Conservation (phyloP, 2,329 filamentous ascomycete genomes). For the Penicillium sumatraense region DNA sequence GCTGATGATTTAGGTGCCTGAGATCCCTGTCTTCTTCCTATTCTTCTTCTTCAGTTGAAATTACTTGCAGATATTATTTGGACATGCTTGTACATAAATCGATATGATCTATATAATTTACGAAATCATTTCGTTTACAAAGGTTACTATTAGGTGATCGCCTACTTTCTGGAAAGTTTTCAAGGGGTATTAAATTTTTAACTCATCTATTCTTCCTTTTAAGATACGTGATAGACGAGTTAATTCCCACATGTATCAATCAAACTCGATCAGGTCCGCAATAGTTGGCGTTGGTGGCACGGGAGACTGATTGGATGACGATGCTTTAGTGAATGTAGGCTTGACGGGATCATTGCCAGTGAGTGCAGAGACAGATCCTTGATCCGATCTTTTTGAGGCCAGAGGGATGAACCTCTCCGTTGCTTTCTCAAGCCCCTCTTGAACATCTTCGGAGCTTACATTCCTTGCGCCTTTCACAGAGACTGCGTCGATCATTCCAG, state of each 20-base stretch:
- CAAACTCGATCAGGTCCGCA: background rate
- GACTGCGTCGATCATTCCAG: background rate
- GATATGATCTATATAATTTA: background rate
- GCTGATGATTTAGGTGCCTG: conserved; percentile 30
- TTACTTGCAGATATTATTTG: background rate
- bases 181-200: too few relatives aligned
- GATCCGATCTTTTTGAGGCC: background rate
- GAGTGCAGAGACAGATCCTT: background rate
- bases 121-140: background rate
- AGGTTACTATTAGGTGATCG: too few relatives aligned
- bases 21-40: too few relatives aligned
- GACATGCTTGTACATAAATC: background rate
- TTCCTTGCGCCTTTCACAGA: background rate
- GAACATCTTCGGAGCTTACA: background rate
- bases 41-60: background rate
- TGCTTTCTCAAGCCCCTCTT: background rate
- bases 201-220: too few relatives aligned
- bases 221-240: too few relatives aligned
- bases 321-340: background rate
- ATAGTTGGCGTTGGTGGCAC: background rate
- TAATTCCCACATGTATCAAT: too few relatives aligned
- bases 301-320: background rate
- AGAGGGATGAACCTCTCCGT: background rate
- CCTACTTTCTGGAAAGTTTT: too few relatives aligned
- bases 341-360: background rate